Percentiles rank a stretch among this genome's conserved stretches.
These are phyloP conservation scores for Leccinum obscurum DNA, from an alignment of 768 basidiomycete genomes.

Conservation along the genomic window DNA sequence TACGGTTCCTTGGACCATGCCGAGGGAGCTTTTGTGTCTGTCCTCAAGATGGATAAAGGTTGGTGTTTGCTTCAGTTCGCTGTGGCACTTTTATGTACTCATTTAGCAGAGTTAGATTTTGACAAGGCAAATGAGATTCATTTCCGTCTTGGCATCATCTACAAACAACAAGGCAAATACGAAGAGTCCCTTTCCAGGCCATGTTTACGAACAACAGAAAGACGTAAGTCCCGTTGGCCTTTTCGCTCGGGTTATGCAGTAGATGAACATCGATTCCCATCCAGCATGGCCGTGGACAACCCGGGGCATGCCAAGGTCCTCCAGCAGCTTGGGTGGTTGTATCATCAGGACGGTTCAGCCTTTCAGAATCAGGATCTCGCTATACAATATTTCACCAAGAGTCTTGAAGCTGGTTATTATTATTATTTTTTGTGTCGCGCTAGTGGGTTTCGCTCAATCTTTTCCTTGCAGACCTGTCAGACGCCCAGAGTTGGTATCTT, in stretches of 20 bases:
- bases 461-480: slow-evolving; percentile 70
- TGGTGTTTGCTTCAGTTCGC: slow-evolving; percentile 21
- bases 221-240: slow-evolving; percentile 58
- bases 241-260: slow-evolving; percentile 3
- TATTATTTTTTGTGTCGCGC: not conserved
- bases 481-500: slow-evolving; percentile 99
- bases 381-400: slow-evolving; percentile 91
- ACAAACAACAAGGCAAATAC: slow-evolving; percentile 98
- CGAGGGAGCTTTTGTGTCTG: slow-evolving; percentile 96
- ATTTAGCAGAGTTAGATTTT: slow-evolving; percentile 62
- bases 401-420: slow-evolving; percentile 84
- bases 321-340: slow-evolving; percentile 97
- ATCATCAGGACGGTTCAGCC: slow-evolving; percentile 91
- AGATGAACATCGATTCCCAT: slow-evolving; percentile 13
- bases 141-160: slow-evolving; percentile 97
- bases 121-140: slow-evolving; percentile 99
- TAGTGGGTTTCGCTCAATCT: not conserved
- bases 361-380: slow-evolving; percentile 97
- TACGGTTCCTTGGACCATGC: slow-evolving; percentile 98
- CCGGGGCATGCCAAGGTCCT: slow-evolving; percentile 95
- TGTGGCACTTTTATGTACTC: slow-evolving; percentile 26
- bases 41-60: slow-evolving; percentile 97
- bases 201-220: slow-evolving; percentile 96
- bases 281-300: slow-evolving; percentile 85
- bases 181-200: slow-evolving; percentile 76